Percentiles rank a stretch among this genome's conserved stretches.
phyloP scores from a whole-genome alignment of 495 filamentous ascomycete genomes.

The Hypoxylon fragiforme region DNA sequence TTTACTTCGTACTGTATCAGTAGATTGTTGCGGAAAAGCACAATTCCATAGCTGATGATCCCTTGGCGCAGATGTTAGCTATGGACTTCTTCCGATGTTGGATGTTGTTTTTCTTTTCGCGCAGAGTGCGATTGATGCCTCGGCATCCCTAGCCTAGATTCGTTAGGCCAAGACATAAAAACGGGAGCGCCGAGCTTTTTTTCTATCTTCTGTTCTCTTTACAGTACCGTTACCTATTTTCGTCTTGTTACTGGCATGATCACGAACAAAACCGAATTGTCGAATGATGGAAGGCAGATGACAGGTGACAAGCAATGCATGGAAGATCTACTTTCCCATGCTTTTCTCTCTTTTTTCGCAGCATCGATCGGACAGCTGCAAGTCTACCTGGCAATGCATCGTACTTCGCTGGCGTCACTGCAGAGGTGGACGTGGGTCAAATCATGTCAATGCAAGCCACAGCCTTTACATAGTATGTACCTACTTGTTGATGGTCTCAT shows the following conservation, averaged over 20 bases:
- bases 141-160: too few relatives aligned
- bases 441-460: slow-evolving; percentile 31
- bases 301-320: background rate
- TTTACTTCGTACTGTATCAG: too few relatives aligned
- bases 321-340: slow-evolving; percentile 4
- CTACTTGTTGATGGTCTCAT: slow-evolving; percentile 10
- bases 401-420: slow-evolving; percentile 25
- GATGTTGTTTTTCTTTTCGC: too few relatives aligned
- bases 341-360: slow-evolving; percentile 7
- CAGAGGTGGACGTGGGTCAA: slow-evolving; percentile 16
- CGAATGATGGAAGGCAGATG: background rate
- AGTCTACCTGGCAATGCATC: slow-evolving; percentile 30
- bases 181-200: too few relatives aligned
- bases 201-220: background rate
- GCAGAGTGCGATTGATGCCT: too few relatives aligned
- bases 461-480: slow-evolving; percentile 4
- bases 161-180: too few relatives aligned
- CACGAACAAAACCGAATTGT: background rate
- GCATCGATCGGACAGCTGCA: slow-evolving; percentile 29
- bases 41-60: too few relatives aligned
- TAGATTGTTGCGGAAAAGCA: too few relatives aligned
- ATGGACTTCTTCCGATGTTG: too few relatives aligned
- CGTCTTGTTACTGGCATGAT: background rate
- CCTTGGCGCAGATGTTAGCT: too few relatives aligned
- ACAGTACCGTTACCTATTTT: background rate